A percentile compares a stretch with the other conserved stretches of the same genome.
Conservation (phyloP, 306 rosid species). For the Cucumis hystrix region DNA sequence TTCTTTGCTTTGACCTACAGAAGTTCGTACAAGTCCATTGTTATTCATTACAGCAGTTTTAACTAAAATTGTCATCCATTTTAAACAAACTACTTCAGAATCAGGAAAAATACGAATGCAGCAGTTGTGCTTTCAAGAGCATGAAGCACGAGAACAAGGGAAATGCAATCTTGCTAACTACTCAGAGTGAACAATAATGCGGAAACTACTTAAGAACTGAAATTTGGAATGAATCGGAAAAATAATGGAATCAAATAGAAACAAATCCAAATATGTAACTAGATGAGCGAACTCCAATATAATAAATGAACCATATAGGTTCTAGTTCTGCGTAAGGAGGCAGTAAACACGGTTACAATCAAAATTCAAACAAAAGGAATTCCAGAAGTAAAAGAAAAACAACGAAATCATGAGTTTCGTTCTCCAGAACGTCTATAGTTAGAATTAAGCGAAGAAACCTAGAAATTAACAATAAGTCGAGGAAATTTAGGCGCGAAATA, state of each 20-base stretch:
- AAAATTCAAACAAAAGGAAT: neutral
- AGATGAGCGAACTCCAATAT: neutral
- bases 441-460: neutral
- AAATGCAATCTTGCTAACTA: neutral
- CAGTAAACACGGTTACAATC: neutral
- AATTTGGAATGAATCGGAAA: neutral
- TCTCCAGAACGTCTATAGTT: neutral
- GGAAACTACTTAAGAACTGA: neutral
- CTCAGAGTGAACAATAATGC: neutral
- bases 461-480: neutral
- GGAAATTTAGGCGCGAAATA: neutral
- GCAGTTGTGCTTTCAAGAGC: neutral
- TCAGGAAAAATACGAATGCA: neutral
- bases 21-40: slow-evolving; percentile 8
- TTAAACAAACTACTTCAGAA: neutral
- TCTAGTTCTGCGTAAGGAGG: neutral
- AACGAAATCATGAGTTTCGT: neutral
- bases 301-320: neutral
- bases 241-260: neutral
- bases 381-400: neutral
- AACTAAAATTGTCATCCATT: neutral
- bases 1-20: slow-evolving; percentile 72
- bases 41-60: neutral
- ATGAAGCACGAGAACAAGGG: neutral
- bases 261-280: neutral